Evolutionary conservation across 2,329 filamentous ascomycete genomes (phyloP).

Genomic region (Colletotrichum musae): DNA sequence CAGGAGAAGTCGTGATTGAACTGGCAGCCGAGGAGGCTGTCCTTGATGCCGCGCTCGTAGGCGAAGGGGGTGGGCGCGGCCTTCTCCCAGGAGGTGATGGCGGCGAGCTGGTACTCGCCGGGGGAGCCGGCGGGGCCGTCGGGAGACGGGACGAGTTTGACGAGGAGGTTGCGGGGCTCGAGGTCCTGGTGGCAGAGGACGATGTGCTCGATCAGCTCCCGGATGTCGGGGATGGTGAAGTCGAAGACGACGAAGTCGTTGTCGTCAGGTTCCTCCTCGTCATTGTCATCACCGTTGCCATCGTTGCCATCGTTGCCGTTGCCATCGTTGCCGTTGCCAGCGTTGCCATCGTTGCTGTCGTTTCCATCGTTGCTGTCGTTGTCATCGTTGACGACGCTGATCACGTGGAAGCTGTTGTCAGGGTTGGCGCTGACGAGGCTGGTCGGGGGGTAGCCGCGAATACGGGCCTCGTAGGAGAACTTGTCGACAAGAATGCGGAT

Average conservation of each 20-base stretch:
- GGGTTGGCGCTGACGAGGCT: background rate
- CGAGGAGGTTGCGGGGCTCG: conserved; percentile 21
- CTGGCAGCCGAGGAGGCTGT: conserved; percentile 17
- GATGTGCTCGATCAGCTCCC: background rate
- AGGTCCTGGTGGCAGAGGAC: conserved; percentile 24
- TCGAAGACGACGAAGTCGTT: too few relatives aligned
- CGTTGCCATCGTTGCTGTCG: too few relatives aligned
- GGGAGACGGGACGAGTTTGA: conserved; percentile 1
- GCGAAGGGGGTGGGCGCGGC: conserved; percentile 11
- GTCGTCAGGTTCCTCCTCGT: too few relatives aligned
- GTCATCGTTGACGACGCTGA: background rate
- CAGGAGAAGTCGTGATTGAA: conserved; percentile 14
- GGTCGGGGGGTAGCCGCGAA: background rate
- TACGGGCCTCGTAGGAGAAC: background rate
- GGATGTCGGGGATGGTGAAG: background rate
- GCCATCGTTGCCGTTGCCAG: too few relatives aligned
- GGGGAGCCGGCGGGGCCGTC: background rate
- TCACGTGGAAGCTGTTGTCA: background rate
- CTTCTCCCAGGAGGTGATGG: conserved; percentile 13
- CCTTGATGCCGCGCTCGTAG: conserved; percentile 18
- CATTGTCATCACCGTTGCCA: too few relatives aligned
- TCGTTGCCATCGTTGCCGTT: too few relatives aligned
- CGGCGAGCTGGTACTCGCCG: conserved; percentile 1
- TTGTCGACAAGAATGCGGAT: background rate
- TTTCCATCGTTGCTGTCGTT: background rate